These are phyloP conservation scores for Carex arenaria DNA, from an alignment of 202 grass and related monocot species.

Conservation along the genomic window DNA sequence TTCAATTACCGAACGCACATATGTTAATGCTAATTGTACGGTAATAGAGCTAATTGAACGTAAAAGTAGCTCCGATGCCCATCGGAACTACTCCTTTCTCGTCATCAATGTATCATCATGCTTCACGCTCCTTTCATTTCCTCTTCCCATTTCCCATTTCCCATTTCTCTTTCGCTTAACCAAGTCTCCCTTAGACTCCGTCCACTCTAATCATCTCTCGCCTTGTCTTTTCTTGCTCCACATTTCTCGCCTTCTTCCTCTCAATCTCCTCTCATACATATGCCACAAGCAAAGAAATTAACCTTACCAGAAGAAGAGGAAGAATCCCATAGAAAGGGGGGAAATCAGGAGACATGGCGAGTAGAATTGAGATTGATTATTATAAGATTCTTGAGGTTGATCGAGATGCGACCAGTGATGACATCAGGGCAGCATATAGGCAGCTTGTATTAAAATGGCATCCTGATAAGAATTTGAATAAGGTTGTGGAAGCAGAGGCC, in stretches of 20 bases:
- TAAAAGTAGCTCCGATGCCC: no score
- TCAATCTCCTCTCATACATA: not conserved
- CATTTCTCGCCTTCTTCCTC: not conserved
- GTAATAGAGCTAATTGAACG: no score
- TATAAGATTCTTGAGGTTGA: constrained; percentile 17
- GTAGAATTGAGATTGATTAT: constrained; percentile 9
- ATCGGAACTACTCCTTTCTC: no score
- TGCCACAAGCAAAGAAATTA: constrained; percentile 13
- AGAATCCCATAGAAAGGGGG: not conserved
- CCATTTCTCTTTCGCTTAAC: not conserved
- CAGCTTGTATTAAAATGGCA: constrained; percentile 19
- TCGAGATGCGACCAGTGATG: not conserved
- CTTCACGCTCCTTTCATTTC: constrained; percentile 5
- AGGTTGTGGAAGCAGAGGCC: not conserved
- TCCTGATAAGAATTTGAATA: constrained; percentile 28
- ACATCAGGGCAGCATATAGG: constrained; percentile 10
- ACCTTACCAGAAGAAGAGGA: constrained; percentile 4
- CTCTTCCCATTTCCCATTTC: not conserved
- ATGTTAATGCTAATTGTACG: no score
- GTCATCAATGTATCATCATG: not conserved
- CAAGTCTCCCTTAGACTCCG: not conserved
- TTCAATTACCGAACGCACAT: no score
- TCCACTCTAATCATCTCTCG: constrained; percentile 9
- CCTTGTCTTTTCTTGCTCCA: not conserved
- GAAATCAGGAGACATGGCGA: not conserved